Evolutionary conservation across 352 stramenopile genomes (phyloP), one percentile per base, ranked within the genome.

Genomic region (Phytophthora sansomeana): DNA sequence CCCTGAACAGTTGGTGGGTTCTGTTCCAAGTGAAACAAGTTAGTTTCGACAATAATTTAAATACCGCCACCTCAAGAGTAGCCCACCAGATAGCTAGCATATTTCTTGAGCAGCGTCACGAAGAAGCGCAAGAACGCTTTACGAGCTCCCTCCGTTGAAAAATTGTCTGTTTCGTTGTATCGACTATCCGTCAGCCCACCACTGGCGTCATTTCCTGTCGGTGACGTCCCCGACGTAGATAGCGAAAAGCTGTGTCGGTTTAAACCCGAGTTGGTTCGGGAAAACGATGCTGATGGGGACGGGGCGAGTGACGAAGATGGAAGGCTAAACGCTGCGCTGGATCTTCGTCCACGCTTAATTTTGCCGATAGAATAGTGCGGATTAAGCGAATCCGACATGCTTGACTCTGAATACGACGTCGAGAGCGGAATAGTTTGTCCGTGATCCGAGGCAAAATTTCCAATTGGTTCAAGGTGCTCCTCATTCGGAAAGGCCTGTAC

Each of bases 111-210:
- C 3, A 95, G 58, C 1, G 80, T 90, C 41, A 95, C 84, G 60
- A 95, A 95, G 56, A 93, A 92, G 8, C 87, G 83, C 8, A 95
- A 60, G 58, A 95, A 95, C 9, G 85, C 84, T 60, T 81, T 84
- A 24, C 87, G 85, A n/a, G 81, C 74, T 2, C 72, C 81, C 29
- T 86, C 70, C 0, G 79, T 77, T 6, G 80, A 91, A 66, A 95
- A 95, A n/a, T 74, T 75, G 11, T 91, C 77, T 0, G 69, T 76
- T 53, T 93, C 82, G 55, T 93, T 93, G 69, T 78, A 92, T 33
- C 52, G 57, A 17, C 83, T 92, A 39, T 91, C 84, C 0, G 69
- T 87, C 17, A 93, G 59, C 5, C 79, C 80, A 13, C 72, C 73
- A 28, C 72, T 74, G 0, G 69, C 66, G 57, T 87, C 81, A 14